Evolutionary conservation across 1,284 basidiomycete species (phyloP), one percentile per base, ranked within the genome.

Genomic region (Leucocoprinus gongylophorus): DNA sequence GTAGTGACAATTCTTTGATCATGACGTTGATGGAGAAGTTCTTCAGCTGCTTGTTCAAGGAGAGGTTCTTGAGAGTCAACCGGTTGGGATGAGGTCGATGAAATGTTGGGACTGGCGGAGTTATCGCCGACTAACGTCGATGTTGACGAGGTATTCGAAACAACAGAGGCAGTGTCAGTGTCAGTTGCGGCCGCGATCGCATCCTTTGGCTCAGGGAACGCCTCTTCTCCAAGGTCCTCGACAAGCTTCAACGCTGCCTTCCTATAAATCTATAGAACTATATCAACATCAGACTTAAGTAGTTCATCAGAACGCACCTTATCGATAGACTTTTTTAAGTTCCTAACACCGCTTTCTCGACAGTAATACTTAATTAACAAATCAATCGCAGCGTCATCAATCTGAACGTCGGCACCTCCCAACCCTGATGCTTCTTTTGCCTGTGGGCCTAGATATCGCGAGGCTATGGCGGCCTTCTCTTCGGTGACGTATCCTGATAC

Each of bases 401-500:
- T 73, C 44, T 78, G 66, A 1, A 97, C 88, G 64, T 97, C 87
- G 2, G 88, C 89, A 18, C 83, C 78, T 64, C 86, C 87, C 38
- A 99, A 75, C 20, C 95, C 95, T 13, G 87, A 85, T 2, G 89
- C 83, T 61, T 95, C 92, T 74, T 89, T 95, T 10, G 95, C 95
- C 69, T 97, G 93, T 28, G 95, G 97, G 2, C 85, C 89, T 3
- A 99, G 81, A 68, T 97, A 99, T 62, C 82, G 81, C 33, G 87
- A 82, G 1, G 95, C 97, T 59, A 99, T 99, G 55, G 88, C 85
- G 18, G 85, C 76, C 75, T 99, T 99, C 72, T 99, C 95, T 62
- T 97, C 95, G 0, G 92, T 88, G 20, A 98, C 95, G 67, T 99
- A 99, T 15, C 94, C 93, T 55, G 85, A 88, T 26, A 99, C 93